phyloP scores from a whole-genome alignment of 768 basidiomycete species.

The Hericium rajendrae region DNA sequence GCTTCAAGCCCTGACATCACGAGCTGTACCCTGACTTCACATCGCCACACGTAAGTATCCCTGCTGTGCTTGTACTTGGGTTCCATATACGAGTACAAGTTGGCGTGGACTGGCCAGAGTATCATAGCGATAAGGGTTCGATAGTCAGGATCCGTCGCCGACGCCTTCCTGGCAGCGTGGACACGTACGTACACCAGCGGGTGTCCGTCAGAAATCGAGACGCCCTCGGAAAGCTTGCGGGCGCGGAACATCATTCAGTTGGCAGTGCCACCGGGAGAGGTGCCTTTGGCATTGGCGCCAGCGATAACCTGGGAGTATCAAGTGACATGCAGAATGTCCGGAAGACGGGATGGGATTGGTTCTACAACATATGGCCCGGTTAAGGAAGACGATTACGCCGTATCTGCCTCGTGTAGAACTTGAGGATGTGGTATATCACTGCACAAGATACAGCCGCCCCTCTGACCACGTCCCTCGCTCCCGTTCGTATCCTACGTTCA shows the following conservation, averaged over 20 bases:
- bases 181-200: too few species aligned
- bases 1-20: too few species aligned
- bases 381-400: slow-evolving; percentile 10
- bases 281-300: not conserved
- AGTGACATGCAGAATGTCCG: slow-evolving; percentile 10
- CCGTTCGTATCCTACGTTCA: slow-evolving; percentile 9
- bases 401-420: slow-evolving; percentile 12
- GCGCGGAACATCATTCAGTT: not conserved
- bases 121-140: too few species aligned
- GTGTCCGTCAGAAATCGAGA: too few species aligned
- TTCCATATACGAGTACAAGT: too few species aligned
- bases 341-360: slow-evolving; percentile 6
- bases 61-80: too few species aligned
- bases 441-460: not conserved
- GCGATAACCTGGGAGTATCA: slow-evolving; percentile 8
- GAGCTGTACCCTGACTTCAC: too few species aligned
- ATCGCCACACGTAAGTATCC: too few species aligned
- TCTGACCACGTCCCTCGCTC: slow-evolving; percentile 4
- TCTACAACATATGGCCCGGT: not conserved
- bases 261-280: not conserved
- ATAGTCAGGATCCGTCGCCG: too few species aligned
- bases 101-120: too few species aligned
- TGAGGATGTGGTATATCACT: slow-evolving; percentile 11
- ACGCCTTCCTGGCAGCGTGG: too few species aligned
- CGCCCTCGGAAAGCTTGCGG: too few species aligned